Evolutionary conservation across 2,329 filamentous ascomycete species (phyloP), one percentile per base, ranked within the genome.

Genomic region (Colletotrichum sp.): DNA sequence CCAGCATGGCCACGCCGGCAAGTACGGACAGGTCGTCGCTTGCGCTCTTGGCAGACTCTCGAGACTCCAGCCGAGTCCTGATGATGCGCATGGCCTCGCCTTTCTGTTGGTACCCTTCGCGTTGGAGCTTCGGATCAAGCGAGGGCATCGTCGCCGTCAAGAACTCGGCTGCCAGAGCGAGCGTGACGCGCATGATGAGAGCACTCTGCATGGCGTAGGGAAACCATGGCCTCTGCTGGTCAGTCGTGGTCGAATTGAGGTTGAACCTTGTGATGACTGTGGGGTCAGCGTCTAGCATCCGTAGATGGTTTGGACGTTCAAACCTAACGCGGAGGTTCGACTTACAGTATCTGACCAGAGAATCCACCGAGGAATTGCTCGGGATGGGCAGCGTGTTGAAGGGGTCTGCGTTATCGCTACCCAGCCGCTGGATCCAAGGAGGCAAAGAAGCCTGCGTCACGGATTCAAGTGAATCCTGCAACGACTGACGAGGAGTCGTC

Each of bases 171-270:
- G 77, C 70, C 60, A 78, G 32, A 13, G 77, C 73, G 9, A 78
- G 52, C 4, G 77, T 78, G 13, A 69, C 73, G 21, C 76, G 77
- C 76, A 78, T 64, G 70, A 78, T 68, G 34, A 78, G 59, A 8
- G 70, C 44, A 65, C 73, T 78, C 68, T 76, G 76, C 77, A 78
- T 78, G 55, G 77, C 77, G 16, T 78, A 78, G 6, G 76, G 77
- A 21, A 78, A 78, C 76, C 77, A 78, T 32, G 77, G 77, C 28
- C 77, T 60, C 39, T 78, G 72, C 26, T 32, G 71, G 18, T 78
- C 77, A 12, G 39, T 59, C 5, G 72, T 73, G 6, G 77, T 78
- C 6, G 76, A 73, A n/a, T 72, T 72, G 34, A 78, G 67, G 26
- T 71, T 78, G 55, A 76, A 78, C 32, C 77, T 77, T 12, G 74